These are phyloP conservation scores for Lichenothelia convexa DNA, from an alignment of 495 filamentous ascomycete genomes.

Conservation along the genomic window DNA sequence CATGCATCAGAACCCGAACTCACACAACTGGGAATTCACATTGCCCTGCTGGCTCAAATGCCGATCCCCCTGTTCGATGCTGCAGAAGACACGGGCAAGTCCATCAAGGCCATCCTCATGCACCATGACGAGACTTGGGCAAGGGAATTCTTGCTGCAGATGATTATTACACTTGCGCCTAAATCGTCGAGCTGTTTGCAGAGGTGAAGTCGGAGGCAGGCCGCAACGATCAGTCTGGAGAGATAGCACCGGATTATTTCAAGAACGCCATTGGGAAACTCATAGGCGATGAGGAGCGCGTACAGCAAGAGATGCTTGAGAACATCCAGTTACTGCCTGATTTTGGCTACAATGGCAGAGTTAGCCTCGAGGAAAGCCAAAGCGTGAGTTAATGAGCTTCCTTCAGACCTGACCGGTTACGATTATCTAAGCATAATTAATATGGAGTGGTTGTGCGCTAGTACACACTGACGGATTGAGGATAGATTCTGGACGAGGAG, in stretches of 20 bases:
- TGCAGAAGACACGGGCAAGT: slow-evolving; percentile 34
- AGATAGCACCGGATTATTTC: slow-evolving; percentile 32
- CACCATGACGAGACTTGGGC: slow-evolving; percentile 24
- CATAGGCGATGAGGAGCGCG: slow-evolving; percentile 21
- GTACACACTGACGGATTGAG: slow-evolving; percentile 26
- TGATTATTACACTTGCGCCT: slow-evolving; percentile 27
- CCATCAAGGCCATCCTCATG: slow-evolving; percentile 31
- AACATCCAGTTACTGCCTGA: slow-evolving; percentile 22
- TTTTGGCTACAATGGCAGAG: slow-evolving; percentile 11
- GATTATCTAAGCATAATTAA: too few species aligned
- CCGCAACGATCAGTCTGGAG: slow-evolving; percentile 23
- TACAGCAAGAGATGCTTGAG: slow-evolving; percentile 33
- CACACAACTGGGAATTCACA: slow-evolving; percentile 22
- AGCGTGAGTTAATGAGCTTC: slow-evolving; percentile 8
- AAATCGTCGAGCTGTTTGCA: slow-evolving; percentile 30
- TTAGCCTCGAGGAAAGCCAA: neutral
- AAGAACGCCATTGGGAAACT: slow-evolving; percentile 23
- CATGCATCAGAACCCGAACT: too few species aligned
- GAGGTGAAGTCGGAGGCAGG: slow-evolving; percentile 30
- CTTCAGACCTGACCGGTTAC: too few species aligned
- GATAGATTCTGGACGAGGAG: slow-evolving; percentile 19
- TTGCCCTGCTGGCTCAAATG: slow-evolving; percentile 25
- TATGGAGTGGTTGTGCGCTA: slow-evolving; percentile 30
- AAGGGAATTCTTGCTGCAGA: slow-evolving; percentile 28
- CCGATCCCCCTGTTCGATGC: slow-evolving; percentile 35